Evolutionary conservation across 1,284 basidiomycete genomes (phyloP), one percentile per base, ranked within the genome.

Genomic region (Inonotus obliquus): DNA sequence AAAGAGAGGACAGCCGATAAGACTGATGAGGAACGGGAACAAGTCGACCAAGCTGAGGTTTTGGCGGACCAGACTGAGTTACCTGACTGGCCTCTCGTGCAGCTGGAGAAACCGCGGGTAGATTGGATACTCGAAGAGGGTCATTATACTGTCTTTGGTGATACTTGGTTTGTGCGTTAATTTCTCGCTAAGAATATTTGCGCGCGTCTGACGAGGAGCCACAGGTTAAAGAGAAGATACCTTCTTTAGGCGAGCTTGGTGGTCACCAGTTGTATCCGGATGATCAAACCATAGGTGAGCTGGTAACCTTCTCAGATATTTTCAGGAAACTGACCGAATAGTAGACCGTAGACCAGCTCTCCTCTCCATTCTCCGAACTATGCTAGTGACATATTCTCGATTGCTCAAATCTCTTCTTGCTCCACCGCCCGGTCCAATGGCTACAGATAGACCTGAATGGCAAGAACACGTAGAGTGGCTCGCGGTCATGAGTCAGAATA

Each of bases 121-220:
- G 89, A 92, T 70, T 92, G 89, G 89, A 89, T 92, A 60, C 74
- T 87, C 1, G 89, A 91, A 64, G 76, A 78, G 48, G 84, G 86
- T 0, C 76, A 83, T 65, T 91, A 90, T 67, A 81, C 81, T 60
- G 87, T 87, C 19, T 92, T 87, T 70, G 89, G 88, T n/a, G 89
- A 91, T 70, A 80, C 79, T 67, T 91, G 89, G 89, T 84, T 85
- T 85, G 89, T 91, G 72, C 67, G 82, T 55, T 14, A 19, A 37
- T 14, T 56, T 11, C 17, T 21, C 11, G 6, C 19, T 37, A 7
- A 32, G 4, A 38, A 11, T 32, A 48, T 41, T 13, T 27, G 32
- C 10, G 3, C 35, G 23, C 63, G 54, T 35, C 41, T 47, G 19
- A 29, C 6, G 21, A 25, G 14, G 25, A 39, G 32, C 39, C 45